A percentile compares a stretch with the other conserved stretches of the same genome.
These are phyloP conservation scores for Solanum bulbocastanum DNA, from an alignment of 257 asterid species.

Conservation along the genomic window DNA sequence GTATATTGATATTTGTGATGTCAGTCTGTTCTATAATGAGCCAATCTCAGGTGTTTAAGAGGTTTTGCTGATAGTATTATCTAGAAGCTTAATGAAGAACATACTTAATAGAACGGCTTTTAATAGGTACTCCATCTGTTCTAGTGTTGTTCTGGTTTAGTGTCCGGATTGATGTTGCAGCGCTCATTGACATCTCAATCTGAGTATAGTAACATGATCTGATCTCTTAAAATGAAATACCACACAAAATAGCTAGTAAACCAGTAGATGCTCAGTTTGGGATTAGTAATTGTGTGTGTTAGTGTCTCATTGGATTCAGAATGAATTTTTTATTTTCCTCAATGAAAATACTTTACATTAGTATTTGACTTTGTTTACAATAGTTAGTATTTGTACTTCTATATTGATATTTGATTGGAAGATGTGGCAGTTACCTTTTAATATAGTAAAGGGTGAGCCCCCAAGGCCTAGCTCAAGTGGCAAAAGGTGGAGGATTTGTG, in stretches of 20 bases:
- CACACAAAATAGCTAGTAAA: not conserved
- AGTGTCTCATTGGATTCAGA: not conserved
- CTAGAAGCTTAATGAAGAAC: not conserved
- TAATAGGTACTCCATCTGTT: not conserved
- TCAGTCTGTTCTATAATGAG: not conserved
- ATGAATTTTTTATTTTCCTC: not conserved
- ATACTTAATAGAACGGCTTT: not conserved
- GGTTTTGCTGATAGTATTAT: not conserved
- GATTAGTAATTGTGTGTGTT: not conserved
- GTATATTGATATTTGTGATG: not conserved
- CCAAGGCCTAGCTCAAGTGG: no score
- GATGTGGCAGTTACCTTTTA: not conserved
- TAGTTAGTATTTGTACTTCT: not conserved
- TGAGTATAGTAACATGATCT: not conserved
- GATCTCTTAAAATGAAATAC: not conserved
- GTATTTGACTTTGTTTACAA: not conserved
- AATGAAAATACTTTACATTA: not conserved
- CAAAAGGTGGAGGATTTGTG: no score
- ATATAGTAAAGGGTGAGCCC: not conserved
- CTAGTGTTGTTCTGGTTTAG: not conserved
- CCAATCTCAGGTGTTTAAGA: not conserved
- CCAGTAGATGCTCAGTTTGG: not conserved
- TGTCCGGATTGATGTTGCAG: not conserved
- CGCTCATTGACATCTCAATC: not conserved
- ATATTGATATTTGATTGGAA: not conserved